Percentiles rank a stretch among this genome's conserved stretches.
Conservation (phyloP, 2,329 filamentous ascomycete species). For the Penicillium sp. region DNA sequence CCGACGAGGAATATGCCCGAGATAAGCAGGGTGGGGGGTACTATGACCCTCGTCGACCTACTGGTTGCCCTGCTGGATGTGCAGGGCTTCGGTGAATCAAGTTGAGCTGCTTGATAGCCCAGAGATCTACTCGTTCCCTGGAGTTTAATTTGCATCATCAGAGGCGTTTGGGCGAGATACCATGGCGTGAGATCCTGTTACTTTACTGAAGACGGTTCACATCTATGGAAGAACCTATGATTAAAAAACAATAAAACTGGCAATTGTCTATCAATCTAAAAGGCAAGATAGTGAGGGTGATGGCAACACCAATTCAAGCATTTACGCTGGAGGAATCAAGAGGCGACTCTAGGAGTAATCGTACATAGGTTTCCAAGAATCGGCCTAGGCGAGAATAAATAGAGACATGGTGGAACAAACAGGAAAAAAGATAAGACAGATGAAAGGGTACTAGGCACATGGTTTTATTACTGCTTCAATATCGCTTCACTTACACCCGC, state of each 20-base stretch:
- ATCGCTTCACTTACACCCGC: conserved; percentile 59
- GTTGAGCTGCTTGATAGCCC: conserved; percentile 6
- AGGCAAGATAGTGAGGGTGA: not conserved
- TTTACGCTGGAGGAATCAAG: conserved; percentile 19
- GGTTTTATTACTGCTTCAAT: conserved; percentile 30
- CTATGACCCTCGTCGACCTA: conserved; percentile 55
- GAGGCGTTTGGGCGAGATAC: conserved; percentile 2
- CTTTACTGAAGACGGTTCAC: not conserved
- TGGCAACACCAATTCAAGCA: not conserved
- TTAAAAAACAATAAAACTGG: not conserved
- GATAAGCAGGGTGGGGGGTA: conserved; percentile 42
- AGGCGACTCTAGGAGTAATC: conserved; percentile 20
- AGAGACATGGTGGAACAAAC: conserved; percentile 26
- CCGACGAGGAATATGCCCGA: conserved; percentile 63
- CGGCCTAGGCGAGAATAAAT: conserved; percentile 23
- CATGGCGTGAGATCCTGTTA: not conserved
- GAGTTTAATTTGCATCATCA: not conserved
- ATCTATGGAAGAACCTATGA: not conserved
- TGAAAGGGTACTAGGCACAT: conserved; percentile 36
- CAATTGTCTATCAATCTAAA: conserved; percentile 21
- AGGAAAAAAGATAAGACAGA: conserved; percentile 21
- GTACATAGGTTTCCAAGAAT: conserved; percentile 28
- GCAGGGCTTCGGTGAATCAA: conserved; percentile 20
- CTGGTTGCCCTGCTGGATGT: conserved; percentile 48
- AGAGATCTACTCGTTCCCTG: not conserved